Evolutionary conservation across 805 yeast species (phyloP).

Genomic region (Pichia kluyveri): DNA sequence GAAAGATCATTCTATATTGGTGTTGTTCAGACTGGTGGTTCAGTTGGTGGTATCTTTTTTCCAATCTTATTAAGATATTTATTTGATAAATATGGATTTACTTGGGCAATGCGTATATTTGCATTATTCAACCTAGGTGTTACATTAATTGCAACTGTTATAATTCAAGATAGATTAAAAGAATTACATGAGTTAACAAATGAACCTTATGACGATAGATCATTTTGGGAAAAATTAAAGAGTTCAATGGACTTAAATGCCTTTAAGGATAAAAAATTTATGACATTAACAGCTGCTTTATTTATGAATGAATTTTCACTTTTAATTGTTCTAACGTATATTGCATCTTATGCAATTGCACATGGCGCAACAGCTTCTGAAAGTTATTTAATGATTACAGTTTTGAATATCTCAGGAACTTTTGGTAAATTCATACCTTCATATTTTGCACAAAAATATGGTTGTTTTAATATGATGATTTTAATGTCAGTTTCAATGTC

Average conservation of each 20-base stretch:
- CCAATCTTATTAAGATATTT: slow-evolving; percentile 43
- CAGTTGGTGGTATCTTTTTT: slow-evolving; percentile 43
- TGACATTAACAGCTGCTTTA: slow-evolving; percentile 30
- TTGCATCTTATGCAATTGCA: slow-evolving; percentile 45
- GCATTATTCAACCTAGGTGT: slow-evolving; percentile 38
- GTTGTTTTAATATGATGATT: slow-evolving; percentile 45
- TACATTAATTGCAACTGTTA: slow-evolving; percentile 25
- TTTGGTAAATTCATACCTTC: slow-evolving; percentile 28
- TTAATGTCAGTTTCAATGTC: slow-evolving; percentile 38
- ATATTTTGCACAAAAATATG: slow-evolving; percentile 28
- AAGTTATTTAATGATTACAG: slow-evolving; percentile 39
- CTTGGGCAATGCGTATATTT: slow-evolving; percentile 48
- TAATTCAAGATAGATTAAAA: slow-evolving; percentile 34
- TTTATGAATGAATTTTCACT: slow-evolving; percentile 39
- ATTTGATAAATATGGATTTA: slow-evolving; percentile 40
- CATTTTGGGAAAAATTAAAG: slow-evolving; percentile 12
- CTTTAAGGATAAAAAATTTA: slow-evolving; percentile 33
- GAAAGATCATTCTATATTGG: slow-evolving; percentile 50
- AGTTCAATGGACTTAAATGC: slow-evolving; percentile 31
- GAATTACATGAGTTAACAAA: slow-evolving; percentile 17
- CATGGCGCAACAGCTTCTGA: slow-evolving; percentile 35
- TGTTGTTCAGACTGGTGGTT: slow-evolving; percentile 43
- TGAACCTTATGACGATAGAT: slow-evolving; percentile 12
- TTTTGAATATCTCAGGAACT: slow-evolving; percentile 37
- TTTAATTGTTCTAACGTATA: slow-evolving; percentile 38